Conservation (phyloP, 192 early-diverging fungal genomes). For the Gamsiella multidivaricata region DNA sequence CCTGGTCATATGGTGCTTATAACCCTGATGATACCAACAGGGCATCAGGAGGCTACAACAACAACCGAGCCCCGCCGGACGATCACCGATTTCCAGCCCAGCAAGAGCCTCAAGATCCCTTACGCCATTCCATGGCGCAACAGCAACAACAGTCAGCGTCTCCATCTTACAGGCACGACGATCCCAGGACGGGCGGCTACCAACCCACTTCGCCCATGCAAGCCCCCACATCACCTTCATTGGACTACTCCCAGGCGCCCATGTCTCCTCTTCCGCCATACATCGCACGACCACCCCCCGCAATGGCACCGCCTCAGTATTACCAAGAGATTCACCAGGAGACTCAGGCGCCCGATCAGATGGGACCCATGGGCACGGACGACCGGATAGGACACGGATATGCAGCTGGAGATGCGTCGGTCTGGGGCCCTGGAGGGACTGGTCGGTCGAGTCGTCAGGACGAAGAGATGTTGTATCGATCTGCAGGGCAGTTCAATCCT, state of each 20-base stretch:
- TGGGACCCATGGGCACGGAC: not conserved
- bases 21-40: too few species aligned
- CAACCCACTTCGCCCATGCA: constrained; percentile 15
- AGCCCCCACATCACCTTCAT: constrained; percentile 1
- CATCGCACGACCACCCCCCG: constrained; percentile 10
- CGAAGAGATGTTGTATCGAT: constrained; percentile 12
- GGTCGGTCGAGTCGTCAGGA: not conserved
- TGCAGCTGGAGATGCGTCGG: not conserved
- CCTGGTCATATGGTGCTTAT: too few species aligned
- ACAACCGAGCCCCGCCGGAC: not conserved
- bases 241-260: constrained; percentile 14
- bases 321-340: constrained; percentile 27
- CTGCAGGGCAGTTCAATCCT: constrained; percentile 29
- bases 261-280: constrained; percentile 20
- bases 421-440: not conserved
- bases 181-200: not conserved
- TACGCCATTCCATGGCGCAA: not conserved
- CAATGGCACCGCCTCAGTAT: constrained; percentile 21
- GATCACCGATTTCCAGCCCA: not conserved
- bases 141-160: not conserved
- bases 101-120: not conserved
- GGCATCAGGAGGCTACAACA: not conserved
- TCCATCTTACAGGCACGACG: not conserved
- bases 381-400: not conserved
- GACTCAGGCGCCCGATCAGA: constrained; percentile 9